phyloP scores from a whole-genome alignment of 768 basidiomycete species.

The Russula ochroleuca region DNA sequence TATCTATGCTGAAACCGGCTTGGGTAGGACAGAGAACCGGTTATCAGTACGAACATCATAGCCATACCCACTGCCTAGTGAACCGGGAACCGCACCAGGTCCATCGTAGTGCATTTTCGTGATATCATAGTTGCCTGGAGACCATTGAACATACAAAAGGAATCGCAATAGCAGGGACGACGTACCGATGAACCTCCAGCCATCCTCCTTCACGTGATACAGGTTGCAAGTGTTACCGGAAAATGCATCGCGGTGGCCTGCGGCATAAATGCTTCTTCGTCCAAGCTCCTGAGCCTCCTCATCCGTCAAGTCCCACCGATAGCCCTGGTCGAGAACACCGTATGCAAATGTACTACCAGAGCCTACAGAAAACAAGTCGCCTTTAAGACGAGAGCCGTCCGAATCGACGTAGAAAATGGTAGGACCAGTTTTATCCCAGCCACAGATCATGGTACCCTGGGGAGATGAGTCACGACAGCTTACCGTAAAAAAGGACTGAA shows the following conservation, averaged over 20 bases:
- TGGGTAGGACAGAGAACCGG: constrained; percentile 49
- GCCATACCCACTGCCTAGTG: constrained; percentile 67
- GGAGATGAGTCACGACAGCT: not conserved
- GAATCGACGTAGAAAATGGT: constrained; percentile 97
- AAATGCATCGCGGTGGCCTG: constrained; percentile 94
- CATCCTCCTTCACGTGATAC: constrained; percentile 90
- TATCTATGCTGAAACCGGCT: constrained; percentile 29
- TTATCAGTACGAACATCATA: constrained; percentile 69
- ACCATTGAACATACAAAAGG: constrained; percentile 20
- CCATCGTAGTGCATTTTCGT: constrained; percentile 89
- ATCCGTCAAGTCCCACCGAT: constrained; percentile 87
- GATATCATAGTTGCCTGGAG: constrained; percentile 85
- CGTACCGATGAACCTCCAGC: constrained; percentile 94
- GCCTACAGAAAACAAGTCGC: constrained; percentile 97
- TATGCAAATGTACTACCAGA: constrained; percentile 99
- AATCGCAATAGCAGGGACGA: constrained; percentile 19
- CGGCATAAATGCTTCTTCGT: constrained; percentile 90
- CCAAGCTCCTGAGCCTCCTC: constrained; percentile 95
- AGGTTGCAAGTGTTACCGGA: constrained; percentile 96
- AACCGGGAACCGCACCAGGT: constrained; percentile 61
- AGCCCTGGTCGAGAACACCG: constrained; percentile 95
- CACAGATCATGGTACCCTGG: constrained; percentile 99
- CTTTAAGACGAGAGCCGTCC: constrained; percentile 92
- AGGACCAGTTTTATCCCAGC: constrained; percentile 99
- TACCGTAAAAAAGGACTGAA: not conserved